Percentiles rank a stretch among this genome's conserved stretches.
These are phyloP conservation scores for Podila minutissima DNA, from an alignment of 192 early-diverging fungal species.

Conservation along the genomic window DNA sequence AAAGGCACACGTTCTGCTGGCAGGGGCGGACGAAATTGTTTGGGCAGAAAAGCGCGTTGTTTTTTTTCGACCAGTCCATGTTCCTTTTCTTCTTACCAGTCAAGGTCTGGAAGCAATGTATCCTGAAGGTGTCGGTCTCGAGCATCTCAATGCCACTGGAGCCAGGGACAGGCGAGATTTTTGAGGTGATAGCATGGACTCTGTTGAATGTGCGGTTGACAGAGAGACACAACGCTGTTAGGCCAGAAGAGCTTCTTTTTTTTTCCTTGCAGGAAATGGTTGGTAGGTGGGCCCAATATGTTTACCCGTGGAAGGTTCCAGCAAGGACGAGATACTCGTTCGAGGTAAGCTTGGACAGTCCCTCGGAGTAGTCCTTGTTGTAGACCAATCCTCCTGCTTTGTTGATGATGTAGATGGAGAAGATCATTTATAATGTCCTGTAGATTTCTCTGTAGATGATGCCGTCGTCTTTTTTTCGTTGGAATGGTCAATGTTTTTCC, in stretches of 20 bases:
- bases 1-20: too few relatives aligned
- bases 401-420: constrained; percentile 86
- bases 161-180: constrained; percentile 84
- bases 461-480: not conserved
- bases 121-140: constrained; percentile 90
- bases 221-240: not conserved
- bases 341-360: constrained; percentile 83
- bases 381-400: constrained; percentile 95
- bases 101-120: constrained; percentile 93
- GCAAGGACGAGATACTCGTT: constrained; percentile 99
- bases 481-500: not conserved
- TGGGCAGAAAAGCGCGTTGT: not conserved
- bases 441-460: not conserved
- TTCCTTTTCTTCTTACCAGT: constrained; percentile 69
- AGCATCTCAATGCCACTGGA: constrained; percentile 93
- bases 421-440: constrained; percentile 66
- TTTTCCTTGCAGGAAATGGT: not conserved
- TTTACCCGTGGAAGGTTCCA: constrained; percentile 95
- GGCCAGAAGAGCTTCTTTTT: too few relatives aligned
- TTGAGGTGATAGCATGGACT: constrained; percentile 95
- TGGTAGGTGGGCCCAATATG: not conserved
- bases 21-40: not conserved
- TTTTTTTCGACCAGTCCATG: not conserved
- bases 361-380: constrained; percentile 88
- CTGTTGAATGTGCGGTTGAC: constrained; percentile 51